Evolutionary conservation across 805 yeast species (phyloP), one percentile per base, ranked within the genome.

Genomic region (Teunomyces aglyptinius): DNA sequence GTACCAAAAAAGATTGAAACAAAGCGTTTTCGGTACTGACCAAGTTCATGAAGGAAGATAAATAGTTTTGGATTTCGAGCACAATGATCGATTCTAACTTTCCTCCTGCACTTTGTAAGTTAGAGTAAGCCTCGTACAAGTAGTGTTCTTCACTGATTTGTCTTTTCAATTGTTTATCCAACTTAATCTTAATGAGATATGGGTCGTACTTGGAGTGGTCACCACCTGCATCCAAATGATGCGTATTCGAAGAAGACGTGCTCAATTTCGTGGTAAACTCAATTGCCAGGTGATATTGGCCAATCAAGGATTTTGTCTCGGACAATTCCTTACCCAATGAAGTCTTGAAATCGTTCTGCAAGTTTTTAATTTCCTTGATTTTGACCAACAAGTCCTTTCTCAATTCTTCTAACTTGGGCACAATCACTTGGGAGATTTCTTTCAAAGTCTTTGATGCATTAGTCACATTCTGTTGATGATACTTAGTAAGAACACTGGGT

Each of bases 31-130:
- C 89, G 56, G 81, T 82, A 27, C 86, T 88, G 48, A 87, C 68
- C 32, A 85, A 67, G 54, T 80, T 81, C 20, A 92, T 86, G 65
- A 84, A 89, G 43, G 77, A 78, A 4, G 86, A 80, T 53, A 91
- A 66, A 15, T 94, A 89, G 55, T 82, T 83, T 71, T 94, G 97
- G 47, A 94, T 74, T 63, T 91, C 97, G 63, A 82, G 75, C 29
- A 86, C 89, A 18, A 94, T 94, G 50, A 89, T 92, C 57, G 86
- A 83, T 53, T 72, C 99, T 51, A 94, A 76, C 61, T 90, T 94
- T 47, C 84, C 83, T 42, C 96, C 97, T 1, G 96, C 85, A 31
- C 81, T 80, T 70, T 92, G 96, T 54, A 91, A 76, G 65, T 92
- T 91, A 54, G 83, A 75, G 63, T 80, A 92, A 0, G 97, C 96